Conservation (phyloP, 768 basidiomycete genomes). For the Tulasnella sp. region DNA sequence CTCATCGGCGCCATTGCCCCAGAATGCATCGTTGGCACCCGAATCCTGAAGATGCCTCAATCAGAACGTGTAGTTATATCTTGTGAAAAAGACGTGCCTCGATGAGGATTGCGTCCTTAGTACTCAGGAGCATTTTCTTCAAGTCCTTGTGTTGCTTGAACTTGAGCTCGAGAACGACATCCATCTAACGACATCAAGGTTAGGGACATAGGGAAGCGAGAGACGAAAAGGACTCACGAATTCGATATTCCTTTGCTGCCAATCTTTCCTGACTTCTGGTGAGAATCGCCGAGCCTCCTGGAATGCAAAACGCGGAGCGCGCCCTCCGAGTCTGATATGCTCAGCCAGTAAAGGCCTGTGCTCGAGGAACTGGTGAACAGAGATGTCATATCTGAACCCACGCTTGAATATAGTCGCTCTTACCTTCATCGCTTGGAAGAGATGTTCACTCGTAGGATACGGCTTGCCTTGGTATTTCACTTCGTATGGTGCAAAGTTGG, state of each 20-base stretch:
- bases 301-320: conserved; percentile 6
- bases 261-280: conserved; percentile 13
- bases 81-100: conserved; percentile 9
- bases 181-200: conserved; percentile 17
- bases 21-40: conserved; percentile 13
- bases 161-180: conserved; percentile 17
- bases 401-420: neutral
- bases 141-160: conserved; percentile 18
- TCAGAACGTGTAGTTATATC: neutral
- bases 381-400: neutral
- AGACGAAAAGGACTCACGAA: conserved; percentile 2
- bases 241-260: conserved; percentile 16
- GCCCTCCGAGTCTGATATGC: conserved; percentile 15
- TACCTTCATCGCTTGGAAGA: conserved; percentile 17
- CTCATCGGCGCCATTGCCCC: conserved; percentile 18
- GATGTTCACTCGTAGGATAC: conserved; percentile 12
- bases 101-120: conserved; percentile 18
- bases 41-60: conserved; percentile 14
- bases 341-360: conserved; percentile 17
- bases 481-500: neutral
- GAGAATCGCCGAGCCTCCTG: conserved; percentile 10
- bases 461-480: neutral
- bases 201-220: neutral
- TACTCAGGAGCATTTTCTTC: conserved; percentile 14
- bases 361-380: conserved; percentile 14